These are phyloP conservation scores for Trametes versicolor DNA, from an alignment of 1,284 basidiomycete genomes.

Conservation along the genomic window DNA sequence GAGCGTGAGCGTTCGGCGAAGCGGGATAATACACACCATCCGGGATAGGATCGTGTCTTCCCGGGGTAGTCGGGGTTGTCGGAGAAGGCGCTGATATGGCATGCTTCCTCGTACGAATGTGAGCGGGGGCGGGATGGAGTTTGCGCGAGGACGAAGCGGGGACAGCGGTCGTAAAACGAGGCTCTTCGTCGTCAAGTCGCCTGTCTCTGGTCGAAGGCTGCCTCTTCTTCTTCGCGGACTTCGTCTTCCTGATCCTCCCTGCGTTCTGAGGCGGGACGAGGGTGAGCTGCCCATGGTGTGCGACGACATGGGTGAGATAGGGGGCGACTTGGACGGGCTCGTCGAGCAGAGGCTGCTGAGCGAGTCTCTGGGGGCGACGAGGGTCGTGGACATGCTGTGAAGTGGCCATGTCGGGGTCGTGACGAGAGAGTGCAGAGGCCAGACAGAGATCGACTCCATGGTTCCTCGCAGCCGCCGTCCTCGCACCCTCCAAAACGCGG, in stretches of 20 bases:
- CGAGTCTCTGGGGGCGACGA: conserved; percentile 20
- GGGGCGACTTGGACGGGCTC: conserved; percentile 59
- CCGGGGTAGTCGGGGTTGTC: conserved; percentile 15
- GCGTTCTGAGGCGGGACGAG: conserved; percentile 62
- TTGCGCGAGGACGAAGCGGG: conserved; percentile 41
- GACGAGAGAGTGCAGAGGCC: conserved; percentile 7
- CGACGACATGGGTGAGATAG: conserved; percentile 65
- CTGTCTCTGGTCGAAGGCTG: conserved; percentile 22
- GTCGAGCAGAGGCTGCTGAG: conserved; percentile 27
- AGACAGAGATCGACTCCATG: background rate
- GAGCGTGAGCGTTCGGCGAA: background rate
- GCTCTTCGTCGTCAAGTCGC: conserved; percentile 42
- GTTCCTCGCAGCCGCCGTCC: background rate
- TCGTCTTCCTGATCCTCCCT: conserved; percentile 61
- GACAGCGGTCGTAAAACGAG: conserved; percentile 48
- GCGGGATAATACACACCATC: conserved; percentile 32
- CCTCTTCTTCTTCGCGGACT: conserved; percentile 41
- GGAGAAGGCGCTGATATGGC: conserved; percentile 33
- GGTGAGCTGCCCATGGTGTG: conserved; percentile 62
- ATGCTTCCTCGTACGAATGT: conserved; percentile 39
- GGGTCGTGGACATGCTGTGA: conserved; percentile 24
- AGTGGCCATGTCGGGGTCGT: conserved; percentile 14
- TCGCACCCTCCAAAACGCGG: conserved; percentile 4
- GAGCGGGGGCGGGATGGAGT: conserved; percentile 39
- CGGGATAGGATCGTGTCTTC: conserved; percentile 25